Evolutionary conservation across 306 rosid species (phyloP), one percentile per base, ranked within the genome.

Genomic region (Trifolium fragiferum): DNA sequence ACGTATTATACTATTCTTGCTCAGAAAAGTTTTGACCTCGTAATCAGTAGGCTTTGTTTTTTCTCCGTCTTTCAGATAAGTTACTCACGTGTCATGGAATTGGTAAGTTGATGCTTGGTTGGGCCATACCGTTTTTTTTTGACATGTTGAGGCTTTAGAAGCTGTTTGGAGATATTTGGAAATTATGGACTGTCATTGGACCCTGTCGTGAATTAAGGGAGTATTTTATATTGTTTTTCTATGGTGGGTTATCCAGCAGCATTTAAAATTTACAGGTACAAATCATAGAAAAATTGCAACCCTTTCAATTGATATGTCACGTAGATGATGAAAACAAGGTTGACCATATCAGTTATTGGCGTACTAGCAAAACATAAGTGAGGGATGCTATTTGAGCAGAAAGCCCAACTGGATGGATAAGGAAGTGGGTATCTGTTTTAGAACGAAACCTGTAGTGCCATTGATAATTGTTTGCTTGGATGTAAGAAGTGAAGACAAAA

Each of bases 61-160:
- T 20, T 54, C 61, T 55, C 62, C 16, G 21, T 23, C 16, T 57
- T 57, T 11, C 16, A 57, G 62, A 57, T 35, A 57, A 57, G 62
- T 57, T 57, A 21, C 1, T 23, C 35, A 11, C 4, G 10, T 57
- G 33, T 57, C 62, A 4, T 21, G n/a, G 62, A 55, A 23, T 57
- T 11, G 57, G 55, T 72, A 57, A 41, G 54, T 10, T 71, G 41
- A 25, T 15, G n/a, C 44, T 47, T 47, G 59, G 61, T 47, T 49
- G 10, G 44, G 60, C 49, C 44, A 23, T 18, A 57, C 43, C 43
- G 7, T 58, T 72, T 58, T 72, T 58, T 41, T 41, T 57, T 4
- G 43, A 70, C 54, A 72, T 58, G 18, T 57, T 72, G 67, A 58
- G 46, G 73, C 63, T 65, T 66, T 66, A 19, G 64, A 38, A 76